A percentile compares a stretch with the other conserved stretches of the same genome.
phyloP scores from a whole-genome alignment of 495 filamentous ascomycete species.

The Talaromyces proteolyticus region DNA sequence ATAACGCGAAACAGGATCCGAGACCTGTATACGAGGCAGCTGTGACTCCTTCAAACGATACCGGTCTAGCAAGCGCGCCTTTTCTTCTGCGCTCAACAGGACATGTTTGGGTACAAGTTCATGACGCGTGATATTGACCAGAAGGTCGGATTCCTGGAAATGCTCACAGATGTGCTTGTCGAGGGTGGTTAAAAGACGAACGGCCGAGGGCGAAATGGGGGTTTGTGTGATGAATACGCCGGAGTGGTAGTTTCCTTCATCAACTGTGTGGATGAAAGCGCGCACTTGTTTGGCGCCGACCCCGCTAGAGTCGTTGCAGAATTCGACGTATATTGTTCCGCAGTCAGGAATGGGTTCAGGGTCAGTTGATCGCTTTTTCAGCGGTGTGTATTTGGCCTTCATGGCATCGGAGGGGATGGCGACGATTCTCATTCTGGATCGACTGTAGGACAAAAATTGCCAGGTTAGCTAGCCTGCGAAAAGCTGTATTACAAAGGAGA shows the following conservation, averaged over 20 bases:
- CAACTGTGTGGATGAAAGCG: constrained; percentile 75
- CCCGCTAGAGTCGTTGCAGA: constrained; percentile 60
- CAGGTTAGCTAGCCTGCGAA: too few relatives aligned
- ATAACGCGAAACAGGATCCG: constrained; percentile 90
- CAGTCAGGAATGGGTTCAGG: constrained; percentile 64
- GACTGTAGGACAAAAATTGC: constrained; percentile 46
- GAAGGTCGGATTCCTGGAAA: constrained; percentile 89
- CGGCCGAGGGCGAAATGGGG: constrained; percentile 74
- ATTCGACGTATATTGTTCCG: constrained; percentile 91
- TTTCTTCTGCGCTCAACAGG: constrained; percentile 84
- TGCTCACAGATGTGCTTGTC: constrained; percentile 78
- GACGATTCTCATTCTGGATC: constrained; percentile 76
- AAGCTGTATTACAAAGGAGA: neutral
- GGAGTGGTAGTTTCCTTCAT: constrained; percentile 70
- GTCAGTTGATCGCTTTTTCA: constrained; percentile 51
- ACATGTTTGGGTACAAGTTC: constrained; percentile 95
- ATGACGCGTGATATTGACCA: constrained; percentile 98
- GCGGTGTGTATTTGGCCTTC: constrained; percentile 73
- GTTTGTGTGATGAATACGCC: constrained; percentile 82
- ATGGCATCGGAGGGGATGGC: constrained; percentile 76
- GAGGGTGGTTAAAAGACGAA: constrained; percentile 65
- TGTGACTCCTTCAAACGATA: constrained; percentile 97
- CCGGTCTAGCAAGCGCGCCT: constrained; percentile 70
- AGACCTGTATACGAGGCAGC: constrained; percentile 82
- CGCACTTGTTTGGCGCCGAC: constrained; percentile 91